Evolutionary conservation across 1,139 yeast species (phyloP).

Genomic region (Zygoascus sp.): DNA sequence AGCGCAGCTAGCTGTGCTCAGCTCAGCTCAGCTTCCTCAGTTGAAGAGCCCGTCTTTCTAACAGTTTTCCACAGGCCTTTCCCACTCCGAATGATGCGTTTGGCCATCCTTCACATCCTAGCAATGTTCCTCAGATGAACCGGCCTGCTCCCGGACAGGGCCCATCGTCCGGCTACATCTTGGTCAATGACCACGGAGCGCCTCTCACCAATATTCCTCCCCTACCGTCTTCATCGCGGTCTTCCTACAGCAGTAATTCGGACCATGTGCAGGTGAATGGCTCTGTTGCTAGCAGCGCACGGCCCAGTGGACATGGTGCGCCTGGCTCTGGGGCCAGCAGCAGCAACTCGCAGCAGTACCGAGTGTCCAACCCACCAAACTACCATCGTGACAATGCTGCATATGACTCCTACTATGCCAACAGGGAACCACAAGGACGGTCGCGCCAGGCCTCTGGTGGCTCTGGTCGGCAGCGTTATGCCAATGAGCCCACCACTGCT

Average conservation of each 20-base stretch:
- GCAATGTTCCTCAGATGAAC: constrained; percentile 10
- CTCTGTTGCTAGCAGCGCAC: constrained; percentile 4
- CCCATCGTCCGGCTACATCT: neutral
- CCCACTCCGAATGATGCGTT: constrained; percentile 30
- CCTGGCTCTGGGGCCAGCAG: neutral
- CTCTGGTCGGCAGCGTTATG: constrained; percentile 6
- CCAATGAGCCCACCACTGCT: neutral
- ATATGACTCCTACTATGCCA: constrained; percentile 10
- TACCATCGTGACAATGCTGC: constrained; percentile 8
- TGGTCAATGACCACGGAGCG: constrained; percentile 4
- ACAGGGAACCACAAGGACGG: neutral
- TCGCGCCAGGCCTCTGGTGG: neutral
- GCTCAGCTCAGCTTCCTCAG: too few species aligned
- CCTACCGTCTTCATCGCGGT: constrained; percentile 4
- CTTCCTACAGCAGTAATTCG: neutral
- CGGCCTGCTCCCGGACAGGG: too few species aligned
- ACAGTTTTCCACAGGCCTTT: too few species aligned
- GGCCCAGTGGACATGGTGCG: neutral
- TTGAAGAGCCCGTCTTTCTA: too few species aligned
- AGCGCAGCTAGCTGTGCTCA: too few species aligned
- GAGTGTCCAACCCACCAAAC: constrained; percentile 8
- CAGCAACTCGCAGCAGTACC: too few species aligned
- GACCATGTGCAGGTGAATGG: constrained; percentile 8
- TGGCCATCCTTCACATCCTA: constrained; percentile 17
- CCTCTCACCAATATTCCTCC: constrained; percentile 16